A percentile compares a stretch with the other conserved stretches of the same genome.
phyloP scores from a whole-genome alignment of 306 rosid species.

The Trichosanthes truncata region DNA sequence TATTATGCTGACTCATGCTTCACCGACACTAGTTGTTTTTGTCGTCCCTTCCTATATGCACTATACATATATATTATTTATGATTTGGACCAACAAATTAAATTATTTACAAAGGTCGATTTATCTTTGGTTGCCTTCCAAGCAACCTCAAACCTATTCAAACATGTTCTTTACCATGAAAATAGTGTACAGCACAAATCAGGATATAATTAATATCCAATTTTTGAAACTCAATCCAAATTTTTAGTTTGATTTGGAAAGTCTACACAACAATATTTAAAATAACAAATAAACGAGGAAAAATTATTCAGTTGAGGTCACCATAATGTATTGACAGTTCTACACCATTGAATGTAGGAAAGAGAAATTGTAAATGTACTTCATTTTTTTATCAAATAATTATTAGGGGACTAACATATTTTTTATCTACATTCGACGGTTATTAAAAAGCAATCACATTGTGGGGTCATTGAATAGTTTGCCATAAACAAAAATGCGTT shows the following conservation, averaged over 20 bases:
- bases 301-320: too few species aligned
- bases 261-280: neutral
- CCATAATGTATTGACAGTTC: too few species aligned
- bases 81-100: neutral
- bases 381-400: too few species aligned
- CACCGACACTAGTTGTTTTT: neutral
- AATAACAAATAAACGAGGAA: too few species aligned
- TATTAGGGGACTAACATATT: too few species aligned
- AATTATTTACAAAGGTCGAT: neutral
- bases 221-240: neutral
- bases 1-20: conserved; percentile 7
- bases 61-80: neutral
- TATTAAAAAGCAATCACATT: too few species aligned
- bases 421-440: too few species aligned
- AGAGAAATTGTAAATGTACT: too few species aligned
- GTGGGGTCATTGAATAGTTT: too few species aligned
- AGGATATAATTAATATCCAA: neutral
- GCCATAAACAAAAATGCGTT: too few species aligned
- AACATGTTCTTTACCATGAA: neutral
- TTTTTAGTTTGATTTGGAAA: neutral
- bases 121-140: neutral
- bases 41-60: neutral
- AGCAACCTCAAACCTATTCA: neutral
- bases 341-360: too few species aligned
- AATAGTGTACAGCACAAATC: neutral